Percentiles rank a stretch among this genome's conserved stretches.
These are phyloP conservation scores for Cordyceps farinosa DNA, from an alignment of 2,329 filamentous ascomycete genomes.

Conservation along the genomic window DNA sequence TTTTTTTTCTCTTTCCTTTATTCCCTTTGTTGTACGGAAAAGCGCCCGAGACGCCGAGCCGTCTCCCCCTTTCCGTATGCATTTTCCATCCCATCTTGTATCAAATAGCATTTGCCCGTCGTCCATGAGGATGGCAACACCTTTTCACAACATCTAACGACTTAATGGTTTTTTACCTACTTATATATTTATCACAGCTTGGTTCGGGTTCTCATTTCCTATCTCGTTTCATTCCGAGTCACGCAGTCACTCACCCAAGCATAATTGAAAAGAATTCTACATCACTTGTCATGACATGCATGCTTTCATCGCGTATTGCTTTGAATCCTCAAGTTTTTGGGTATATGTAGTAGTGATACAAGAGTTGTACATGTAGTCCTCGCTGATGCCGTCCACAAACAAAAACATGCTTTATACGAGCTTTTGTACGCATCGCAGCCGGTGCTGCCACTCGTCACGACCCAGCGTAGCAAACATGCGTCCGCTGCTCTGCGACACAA, in stretches of 20 bases:
- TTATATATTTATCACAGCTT: background rate
- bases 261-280: slow-evolving; percentile 8
- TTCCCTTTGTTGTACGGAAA: background rate
- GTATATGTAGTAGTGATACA: slow-evolving; percentile 11
- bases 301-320: background rate
- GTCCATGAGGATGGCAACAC: background rate
- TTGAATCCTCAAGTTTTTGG: background rate
- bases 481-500: slow-evolving; percentile 28
- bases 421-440: slow-evolving; percentile 20
- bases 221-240: background rate
- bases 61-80: background rate
- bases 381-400: too few species aligned
- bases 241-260: background rate
- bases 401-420: background rate
- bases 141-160: slow-evolving; percentile 21
- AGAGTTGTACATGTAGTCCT: background rate
- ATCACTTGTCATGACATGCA: background rate
- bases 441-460: slow-evolving; percentile 32
- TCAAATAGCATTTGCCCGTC: slow-evolving; percentile 3
- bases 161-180: slow-evolving; percentile 18
- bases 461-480: slow-evolving; percentile 34
- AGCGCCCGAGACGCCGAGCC: background rate
- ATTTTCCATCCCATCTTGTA: slow-evolving; percentile 6
- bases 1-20: background rate
- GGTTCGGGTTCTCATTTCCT: slow-evolving; percentile 10